Conservation (phyloP, 345 rosid genomes). For the Moricandia moricandioides region DNA sequence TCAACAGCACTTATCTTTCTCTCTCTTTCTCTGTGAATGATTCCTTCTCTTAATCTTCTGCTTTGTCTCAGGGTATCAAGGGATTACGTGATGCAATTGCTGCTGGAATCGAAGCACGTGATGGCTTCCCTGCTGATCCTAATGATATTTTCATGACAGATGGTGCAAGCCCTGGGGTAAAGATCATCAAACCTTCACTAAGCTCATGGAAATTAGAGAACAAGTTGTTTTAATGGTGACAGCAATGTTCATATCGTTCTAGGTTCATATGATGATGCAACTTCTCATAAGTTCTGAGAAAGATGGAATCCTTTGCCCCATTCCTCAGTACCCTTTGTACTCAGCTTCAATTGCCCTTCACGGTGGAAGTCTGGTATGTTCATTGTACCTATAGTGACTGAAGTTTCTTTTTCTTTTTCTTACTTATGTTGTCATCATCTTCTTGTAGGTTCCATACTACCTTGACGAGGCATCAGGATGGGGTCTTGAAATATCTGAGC, state of each 20-base stretch:
- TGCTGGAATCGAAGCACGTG: slow-evolving; percentile 94
- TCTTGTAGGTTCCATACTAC: slow-evolving; percentile 80
- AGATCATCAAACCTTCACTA: neutral
- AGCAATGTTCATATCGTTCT: slow-evolving; percentile 18
- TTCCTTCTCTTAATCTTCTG: neutral
- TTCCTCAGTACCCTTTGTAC: slow-evolving; percentile 97
- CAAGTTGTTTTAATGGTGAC: neutral
- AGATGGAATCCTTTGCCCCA: slow-evolving; percentile 94
- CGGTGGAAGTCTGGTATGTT: slow-evolving; percentile 81
- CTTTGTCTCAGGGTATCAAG: slow-evolving; percentile 64
- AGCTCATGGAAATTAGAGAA: neutral
- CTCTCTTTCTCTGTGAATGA: neutral
- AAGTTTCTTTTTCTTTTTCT: slow-evolving; percentile 4
- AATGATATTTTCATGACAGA: slow-evolving; percentile 93
- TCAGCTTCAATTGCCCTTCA: slow-evolving; percentile 96
- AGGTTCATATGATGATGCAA: slow-evolving; percentile 99
- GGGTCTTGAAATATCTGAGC: slow-evolving; percentile 87
- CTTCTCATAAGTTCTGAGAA: slow-evolving; percentile 74
- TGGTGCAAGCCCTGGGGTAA: slow-evolving; percentile 97
- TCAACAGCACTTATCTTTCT: neutral
- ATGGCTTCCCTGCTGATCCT: slow-evolving; percentile 86
- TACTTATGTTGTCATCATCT: neutral
- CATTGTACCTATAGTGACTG: neutral
- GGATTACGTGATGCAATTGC: slow-evolving; percentile 89
- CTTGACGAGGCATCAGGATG: slow-evolving; percentile 90